Percentiles rank a stretch among this genome's conserved stretches.
Conservation (phyloP, 2,329 filamentous ascomycete genomes). For the Sclerotinia trifoliorum region DNA sequence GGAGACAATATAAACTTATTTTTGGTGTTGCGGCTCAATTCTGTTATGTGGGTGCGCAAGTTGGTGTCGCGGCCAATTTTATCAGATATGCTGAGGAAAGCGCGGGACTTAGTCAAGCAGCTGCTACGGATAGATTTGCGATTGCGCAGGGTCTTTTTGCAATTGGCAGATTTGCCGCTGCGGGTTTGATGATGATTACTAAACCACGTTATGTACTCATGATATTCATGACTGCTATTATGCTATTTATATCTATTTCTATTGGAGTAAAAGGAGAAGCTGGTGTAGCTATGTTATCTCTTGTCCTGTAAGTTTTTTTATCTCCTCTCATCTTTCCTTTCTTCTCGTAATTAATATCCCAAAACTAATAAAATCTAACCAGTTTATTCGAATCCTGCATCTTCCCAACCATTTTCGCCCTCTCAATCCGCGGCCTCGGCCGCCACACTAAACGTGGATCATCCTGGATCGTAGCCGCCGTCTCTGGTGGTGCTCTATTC, state of each 20-base stretch:
- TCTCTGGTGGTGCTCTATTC: conserved; percentile 35
- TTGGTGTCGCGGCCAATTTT: conserved; percentile 26
- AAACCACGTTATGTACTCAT: conserved; percentile 68
- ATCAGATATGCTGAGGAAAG: conserved; percentile 27
- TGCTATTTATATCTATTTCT: conserved; percentile 51
- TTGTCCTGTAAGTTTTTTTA: conserved; percentile 50
- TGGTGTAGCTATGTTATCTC: conserved; percentile 61
- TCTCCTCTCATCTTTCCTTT: too few relatives aligned
- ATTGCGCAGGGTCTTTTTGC: conserved; percentile 73
- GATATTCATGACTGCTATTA: conserved; percentile 59
- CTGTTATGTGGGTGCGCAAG: conserved; percentile 63
- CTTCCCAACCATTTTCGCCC: conserved; percentile 78
- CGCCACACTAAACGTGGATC: conserved; percentile 76
- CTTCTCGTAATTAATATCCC: too few relatives aligned
- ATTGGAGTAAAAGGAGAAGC: conserved; percentile 45
- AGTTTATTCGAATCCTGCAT: conserved; percentile 72
- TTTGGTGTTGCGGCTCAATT: conserved; percentile 76
- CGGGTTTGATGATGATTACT: conserved; percentile 58
- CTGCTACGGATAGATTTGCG: conserved; percentile 65
- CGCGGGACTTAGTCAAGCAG: conserved; percentile 45
- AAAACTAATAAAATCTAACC: not conserved
- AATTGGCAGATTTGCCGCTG: conserved; percentile 68
- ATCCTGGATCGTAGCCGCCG: conserved; percentile 63
- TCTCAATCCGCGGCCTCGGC: conserved; percentile 77
- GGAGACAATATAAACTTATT: conserved; percentile 54